phyloP scores from a whole-genome alignment of 345 rosid species.

The Bruguiera parviflora region DNA sequence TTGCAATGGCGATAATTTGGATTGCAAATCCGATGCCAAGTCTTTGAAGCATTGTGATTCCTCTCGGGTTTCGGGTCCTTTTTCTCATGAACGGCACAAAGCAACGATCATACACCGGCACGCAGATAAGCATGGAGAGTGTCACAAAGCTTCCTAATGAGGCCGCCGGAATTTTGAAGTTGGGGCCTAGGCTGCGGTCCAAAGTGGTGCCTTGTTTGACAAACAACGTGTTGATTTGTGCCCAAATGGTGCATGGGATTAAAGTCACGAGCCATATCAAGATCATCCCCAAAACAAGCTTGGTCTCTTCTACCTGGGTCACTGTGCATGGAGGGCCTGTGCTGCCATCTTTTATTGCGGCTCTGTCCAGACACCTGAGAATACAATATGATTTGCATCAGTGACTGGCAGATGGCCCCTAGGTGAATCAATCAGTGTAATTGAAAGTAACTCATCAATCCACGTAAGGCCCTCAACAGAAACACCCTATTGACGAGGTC shows the following conservation, averaged over 20 bases:
- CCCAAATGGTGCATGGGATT: constrained; percentile 81
- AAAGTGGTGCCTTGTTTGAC: constrained; percentile 91
- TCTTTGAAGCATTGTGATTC: constrained; percentile 77
- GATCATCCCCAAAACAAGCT: constrained; percentile 68
- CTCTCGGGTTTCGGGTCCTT: constrained; percentile 70
- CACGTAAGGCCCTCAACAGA: no score
- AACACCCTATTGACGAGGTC: no score
- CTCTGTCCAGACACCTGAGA: constrained; percentile 81
- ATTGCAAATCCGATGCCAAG: constrained; percentile 73
- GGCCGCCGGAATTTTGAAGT: constrained; percentile 79
- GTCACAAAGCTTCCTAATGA: constrained; percentile 77
- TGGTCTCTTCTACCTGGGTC: constrained; percentile 78
- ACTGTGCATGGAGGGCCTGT: constrained; percentile 54
- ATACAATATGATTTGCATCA: not conserved
- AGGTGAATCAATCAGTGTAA: no score
- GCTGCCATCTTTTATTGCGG: constrained; percentile 53
- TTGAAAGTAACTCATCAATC: no score
- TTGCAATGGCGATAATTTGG: constrained; percentile 64
- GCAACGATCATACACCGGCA: constrained; percentile 74
- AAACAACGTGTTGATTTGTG: constrained; percentile 86
- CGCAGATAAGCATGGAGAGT: constrained; percentile 77
- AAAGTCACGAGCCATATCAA: constrained; percentile 73
- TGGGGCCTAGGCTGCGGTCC: constrained; percentile 52
- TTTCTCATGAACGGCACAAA: constrained; percentile 74
- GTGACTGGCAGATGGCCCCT: no score